Percentiles rank a stretch among this genome's conserved stretches.
Conservation (phyloP, 2,329 filamentous ascomycete species). For the Hirsutella thompsonii region DNA sequence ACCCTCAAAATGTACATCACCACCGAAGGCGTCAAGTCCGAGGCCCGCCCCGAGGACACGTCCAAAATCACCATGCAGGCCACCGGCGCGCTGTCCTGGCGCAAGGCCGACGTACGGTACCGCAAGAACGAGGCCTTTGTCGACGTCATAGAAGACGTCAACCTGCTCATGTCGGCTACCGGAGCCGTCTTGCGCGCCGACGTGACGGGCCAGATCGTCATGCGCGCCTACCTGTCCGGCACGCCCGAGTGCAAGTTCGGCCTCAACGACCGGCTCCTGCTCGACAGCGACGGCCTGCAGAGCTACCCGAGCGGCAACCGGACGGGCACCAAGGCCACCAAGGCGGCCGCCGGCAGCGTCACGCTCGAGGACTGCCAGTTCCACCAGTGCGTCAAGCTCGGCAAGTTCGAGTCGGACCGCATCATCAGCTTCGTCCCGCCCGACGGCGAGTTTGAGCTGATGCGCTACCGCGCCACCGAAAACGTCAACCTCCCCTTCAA, state of each 20-base stretch:
- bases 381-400: conserved; percentile 95
- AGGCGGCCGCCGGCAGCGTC: conserved; percentile 88
- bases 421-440: conserved; percentile 96
- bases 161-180: conserved; percentile 96
- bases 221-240: conserved; percentile 93
- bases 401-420: conserved; percentile 90
- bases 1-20: conserved; percentile 99
- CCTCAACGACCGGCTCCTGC: conserved; percentile 82
- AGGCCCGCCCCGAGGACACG: conserved; percentile 75
- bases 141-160: conserved; percentile 98
- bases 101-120: conserved; percentile 95
- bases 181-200: conserved; percentile 91
- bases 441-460: conserved; percentile 95
- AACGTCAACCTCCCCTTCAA: conserved; percentile 99
- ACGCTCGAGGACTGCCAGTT: conserved; percentile 97
- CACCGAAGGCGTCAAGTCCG: conserved; percentile 94
- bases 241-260: conserved; percentile 99
- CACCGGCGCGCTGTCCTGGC: conserved; percentile 91
- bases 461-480: conserved; percentile 96
- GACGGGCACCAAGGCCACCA: conserved; percentile 76
- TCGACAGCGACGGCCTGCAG: conserved; percentile 63
- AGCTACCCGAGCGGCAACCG: conserved; percentile 62
- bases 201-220: conserved; percentile 93
- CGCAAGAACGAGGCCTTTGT: conserved; percentile 99
- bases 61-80: conserved; percentile 99